Evolutionary conservation across 2,329 filamentous ascomycete genomes (phyloP).

Genomic region (Penicillium expansum): DNA sequence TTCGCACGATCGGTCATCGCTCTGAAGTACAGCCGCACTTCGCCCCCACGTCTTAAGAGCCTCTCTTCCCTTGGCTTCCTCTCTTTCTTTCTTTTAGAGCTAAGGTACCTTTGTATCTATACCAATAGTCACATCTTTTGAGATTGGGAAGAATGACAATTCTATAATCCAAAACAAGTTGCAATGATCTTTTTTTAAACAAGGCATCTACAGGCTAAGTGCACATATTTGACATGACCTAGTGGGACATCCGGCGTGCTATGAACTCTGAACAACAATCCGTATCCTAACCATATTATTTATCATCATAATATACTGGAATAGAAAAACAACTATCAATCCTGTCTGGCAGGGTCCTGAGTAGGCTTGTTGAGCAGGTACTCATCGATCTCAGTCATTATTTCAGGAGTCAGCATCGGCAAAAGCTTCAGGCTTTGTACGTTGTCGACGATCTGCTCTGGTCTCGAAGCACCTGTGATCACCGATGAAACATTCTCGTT

Average conservation of each 20-base stretch:
- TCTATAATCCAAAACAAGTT: too few relatives aligned
- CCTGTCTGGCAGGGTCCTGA: background rate
- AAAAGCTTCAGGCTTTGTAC: slow-evolving; percentile 38
- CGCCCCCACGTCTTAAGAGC: too few relatives aligned
- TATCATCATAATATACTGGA: background rate
- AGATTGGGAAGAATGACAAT: too few relatives aligned
- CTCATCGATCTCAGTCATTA: slow-evolving; percentile 46
- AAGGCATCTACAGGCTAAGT: background rate
- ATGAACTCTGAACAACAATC: background rate
- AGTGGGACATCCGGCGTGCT: background rate
- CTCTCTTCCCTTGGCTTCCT: too few relatives aligned
- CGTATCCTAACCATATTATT: background rate
- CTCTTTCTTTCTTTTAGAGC: too few relatives aligned
- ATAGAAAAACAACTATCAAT: too few relatives aligned
- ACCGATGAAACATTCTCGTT: slow-evolving; percentile 54
- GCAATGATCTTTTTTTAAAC: too few relatives aligned
- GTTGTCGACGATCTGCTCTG: slow-evolving; percentile 47
- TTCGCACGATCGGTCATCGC: too few relatives aligned
- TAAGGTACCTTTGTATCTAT: too few relatives aligned
- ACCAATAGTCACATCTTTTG: too few relatives aligned
- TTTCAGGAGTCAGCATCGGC: slow-evolving; percentile 32
- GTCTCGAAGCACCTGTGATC: slow-evolving; percentile 44
- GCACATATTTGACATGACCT: too few relatives aligned
- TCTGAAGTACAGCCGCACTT: too few relatives aligned
- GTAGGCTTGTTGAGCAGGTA: background rate